These are phyloP conservation scores for Wickerhamiella slavikovae DNA, from an alignment of 805 yeast genomes.

Conservation along the genomic window DNA sequence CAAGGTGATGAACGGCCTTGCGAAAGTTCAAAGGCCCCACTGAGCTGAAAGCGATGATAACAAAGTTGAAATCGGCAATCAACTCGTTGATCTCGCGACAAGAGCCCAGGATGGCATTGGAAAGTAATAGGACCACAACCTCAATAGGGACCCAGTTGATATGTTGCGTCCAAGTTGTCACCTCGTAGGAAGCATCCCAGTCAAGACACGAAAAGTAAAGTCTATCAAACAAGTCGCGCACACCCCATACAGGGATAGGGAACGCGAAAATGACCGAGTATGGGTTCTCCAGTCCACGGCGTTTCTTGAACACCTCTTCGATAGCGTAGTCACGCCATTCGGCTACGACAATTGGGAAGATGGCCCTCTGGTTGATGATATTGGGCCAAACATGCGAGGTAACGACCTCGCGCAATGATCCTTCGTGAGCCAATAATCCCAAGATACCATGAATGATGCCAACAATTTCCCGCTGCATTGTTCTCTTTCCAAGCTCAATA, in stretches of 20 bases:
- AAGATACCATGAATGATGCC: not conserved
- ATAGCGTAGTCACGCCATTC: not conserved
- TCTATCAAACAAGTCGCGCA: not conserved
- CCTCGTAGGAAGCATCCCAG: not conserved
- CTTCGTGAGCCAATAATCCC: not conserved
- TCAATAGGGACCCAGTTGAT: slow-evolving; percentile 1
- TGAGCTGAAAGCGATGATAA: not conserved
- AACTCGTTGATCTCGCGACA: not conserved
- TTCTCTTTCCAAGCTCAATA: not conserved
- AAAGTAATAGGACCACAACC: not conserved
- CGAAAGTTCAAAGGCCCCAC: slow-evolving; percentile 1
- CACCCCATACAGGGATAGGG: not conserved
- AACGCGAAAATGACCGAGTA: not conserved
- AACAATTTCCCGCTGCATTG: not conserved
- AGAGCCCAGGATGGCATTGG: not conserved
- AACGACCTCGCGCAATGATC: not conserved
- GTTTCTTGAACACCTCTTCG: not conserved
- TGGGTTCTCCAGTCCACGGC: no score
- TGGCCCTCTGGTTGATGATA: not conserved
- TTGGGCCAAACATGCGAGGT: not conserved
- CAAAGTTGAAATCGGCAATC: not conserved
- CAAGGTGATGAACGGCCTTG: not conserved
- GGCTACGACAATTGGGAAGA: not conserved
- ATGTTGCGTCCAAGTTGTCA: not conserved
- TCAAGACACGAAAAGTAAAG: not conserved